Base-by-base conservation (phyloP, 129 eudicot genomes). In the carrot (Daucus carota) region DNA sequence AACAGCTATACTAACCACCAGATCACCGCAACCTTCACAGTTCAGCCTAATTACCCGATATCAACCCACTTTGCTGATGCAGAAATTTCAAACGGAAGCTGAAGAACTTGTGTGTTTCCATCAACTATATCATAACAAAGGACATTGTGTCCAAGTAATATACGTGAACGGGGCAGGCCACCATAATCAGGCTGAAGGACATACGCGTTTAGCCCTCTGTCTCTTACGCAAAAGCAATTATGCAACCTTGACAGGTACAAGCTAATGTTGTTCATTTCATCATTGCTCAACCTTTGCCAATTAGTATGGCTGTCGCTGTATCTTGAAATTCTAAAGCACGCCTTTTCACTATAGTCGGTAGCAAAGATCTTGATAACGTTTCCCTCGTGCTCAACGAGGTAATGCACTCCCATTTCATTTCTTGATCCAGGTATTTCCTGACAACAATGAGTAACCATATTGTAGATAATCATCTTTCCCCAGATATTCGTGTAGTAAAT, bases 51-150 rank as follows among this genome's bases (percentile, higher is more conserved):
- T 69, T 47, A 69, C 38, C 73, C 73, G 20, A 70, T 70, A 70
- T 70, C 48, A 20, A 70, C 73, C 73, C 73, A 70, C 73, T 70
- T 70, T 24, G 73, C 46, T 38, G 47, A 36, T 22, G 73, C 24
- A 70, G 29, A 70, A 40, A 70, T 40, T 9, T 40, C 2, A 70
- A 22, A 22, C 12, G 73, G 73, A 8, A 40, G 46, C 29, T 38
- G 31, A 70, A 36, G 32, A 40, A 14, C 24, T 36, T 40, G 33
- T 11, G 73, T 40, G 22, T 17, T 43, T 10, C 48, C 47, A 40
- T 40, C 47, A 17, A 11, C 43, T 36, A 70, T 1, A 70, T 70
- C 48, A 4, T n/a, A 20, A n/a, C 24, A 40, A 8, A 70, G 31
- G 26, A 70, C 73, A 70, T n/a, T 40, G 48, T 36, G 40, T 36